Conservation (phyloP, 768 basidiomycete species). For the Kwoniella dendrophila region DNA sequence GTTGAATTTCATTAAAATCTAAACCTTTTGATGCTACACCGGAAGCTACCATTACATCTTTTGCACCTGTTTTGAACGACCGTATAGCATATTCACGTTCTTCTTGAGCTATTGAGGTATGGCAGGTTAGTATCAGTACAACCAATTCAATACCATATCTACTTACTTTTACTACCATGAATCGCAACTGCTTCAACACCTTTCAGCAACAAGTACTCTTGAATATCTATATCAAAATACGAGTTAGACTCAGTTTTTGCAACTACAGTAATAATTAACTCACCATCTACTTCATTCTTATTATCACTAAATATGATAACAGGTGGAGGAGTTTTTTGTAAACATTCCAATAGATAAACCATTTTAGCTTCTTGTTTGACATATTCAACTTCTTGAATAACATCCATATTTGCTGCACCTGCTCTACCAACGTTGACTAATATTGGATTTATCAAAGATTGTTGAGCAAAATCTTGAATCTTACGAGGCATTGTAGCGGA, state of each 20-base stretch:
- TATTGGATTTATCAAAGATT: conserved; percentile 90
- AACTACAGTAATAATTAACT: conserved; percentile 31
- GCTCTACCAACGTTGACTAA: conserved; percentile 97
- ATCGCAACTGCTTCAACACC: conserved; percentile 98
- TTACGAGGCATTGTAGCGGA: conserved; percentile 99
- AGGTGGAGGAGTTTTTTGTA: conserved; percentile 97
- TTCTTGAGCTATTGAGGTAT: conserved; percentile 76
- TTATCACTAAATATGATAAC: conserved; percentile 98
- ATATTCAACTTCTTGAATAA: conserved; percentile 89
- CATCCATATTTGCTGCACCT: conserved; percentile 95
- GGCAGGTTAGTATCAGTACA: not conserved
- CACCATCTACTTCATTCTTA: conserved; percentile 99
- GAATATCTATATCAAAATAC: conserved; percentile 71
- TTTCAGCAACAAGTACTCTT: conserved; percentile 93
- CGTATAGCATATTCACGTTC: conserved; percentile 99
- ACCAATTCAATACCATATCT: not conserved
- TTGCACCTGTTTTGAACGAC: conserved; percentile 93
- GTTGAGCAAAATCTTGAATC: conserved; percentile 97
- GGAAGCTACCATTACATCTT: conserved; percentile 99
- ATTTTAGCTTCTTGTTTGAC: conserved; percentile 99
- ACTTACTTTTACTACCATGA: conserved; percentile 91
- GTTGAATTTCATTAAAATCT: conserved; percentile 98
- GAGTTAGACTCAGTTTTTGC: not conserved
- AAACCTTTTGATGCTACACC: conserved; percentile 97
- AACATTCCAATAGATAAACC: conserved; percentile 95